These are phyloP conservation scores for Pichia sp. DNA, from an alignment of 1,139 yeast genomes.

Conservation along the genomic window DNA sequence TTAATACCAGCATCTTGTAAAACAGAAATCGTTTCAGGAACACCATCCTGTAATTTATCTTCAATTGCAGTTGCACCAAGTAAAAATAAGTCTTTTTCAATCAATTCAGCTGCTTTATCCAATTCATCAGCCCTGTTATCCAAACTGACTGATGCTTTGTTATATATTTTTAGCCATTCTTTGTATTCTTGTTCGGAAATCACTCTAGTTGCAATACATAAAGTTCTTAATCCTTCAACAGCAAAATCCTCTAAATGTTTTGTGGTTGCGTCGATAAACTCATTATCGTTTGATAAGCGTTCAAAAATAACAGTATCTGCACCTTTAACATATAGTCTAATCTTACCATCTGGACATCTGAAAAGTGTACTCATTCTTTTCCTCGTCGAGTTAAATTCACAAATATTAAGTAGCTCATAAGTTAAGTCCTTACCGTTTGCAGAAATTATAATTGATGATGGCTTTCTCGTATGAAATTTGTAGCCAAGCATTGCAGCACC, in stretches of 20 bases:
- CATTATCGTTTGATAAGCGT: conserved; percentile 68
- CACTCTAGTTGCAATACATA: conserved; percentile 85
- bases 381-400: conserved; percentile 95
- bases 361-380: conserved; percentile 96
- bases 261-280: conserved; percentile 73
- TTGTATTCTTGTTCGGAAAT: conserved; percentile 73
- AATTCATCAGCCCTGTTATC: conserved; percentile 67
- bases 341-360: conserved; percentile 89
- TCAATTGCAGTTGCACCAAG: conserved; percentile 98
- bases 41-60: conserved; percentile 96
- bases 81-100: conserved; percentile 71
- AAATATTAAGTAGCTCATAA: conserved; percentile 78
- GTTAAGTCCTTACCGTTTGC: conserved; percentile 43
- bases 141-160: conserved; percentile 77
- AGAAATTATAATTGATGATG: conserved; percentile 70
- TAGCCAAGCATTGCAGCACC: conserved; percentile 92
- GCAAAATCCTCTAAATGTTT: conserved; percentile 95
- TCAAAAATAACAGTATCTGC: conserved; percentile 96
- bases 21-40: conserved; percentile 93
- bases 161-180: conserved; percentile 53
- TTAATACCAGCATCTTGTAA: conserved; percentile 95
- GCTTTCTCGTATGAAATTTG: conserved; percentile 76
- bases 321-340: conserved; percentile 88
- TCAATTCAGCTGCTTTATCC: conserved; percentile 78
- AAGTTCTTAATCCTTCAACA: conserved; percentile 88